A percentile compares a stretch with the other conserved stretches of the same genome.
These are phyloP conservation scores for Neurospora pannonica DNA, from an alignment of 495 filamentous ascomycete genomes.

Conservation along the genomic window DNA sequence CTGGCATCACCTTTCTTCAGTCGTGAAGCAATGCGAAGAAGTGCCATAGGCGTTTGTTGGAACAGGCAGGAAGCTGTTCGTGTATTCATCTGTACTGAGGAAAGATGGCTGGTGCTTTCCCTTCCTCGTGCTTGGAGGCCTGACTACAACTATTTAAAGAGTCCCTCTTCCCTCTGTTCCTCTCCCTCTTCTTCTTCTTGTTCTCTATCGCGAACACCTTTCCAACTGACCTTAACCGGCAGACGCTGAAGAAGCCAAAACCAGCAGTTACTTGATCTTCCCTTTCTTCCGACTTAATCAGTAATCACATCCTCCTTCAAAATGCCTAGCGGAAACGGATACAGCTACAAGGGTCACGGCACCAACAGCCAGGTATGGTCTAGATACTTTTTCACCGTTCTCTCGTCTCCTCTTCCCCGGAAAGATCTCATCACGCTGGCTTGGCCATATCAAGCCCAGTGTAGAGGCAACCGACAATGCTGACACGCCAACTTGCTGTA, in stretches of 20 bases:
- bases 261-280: background rate
- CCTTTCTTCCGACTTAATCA: conserved; percentile 10
- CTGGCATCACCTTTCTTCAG: background rate
- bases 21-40: background rate
- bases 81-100: background rate
- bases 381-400: background rate
- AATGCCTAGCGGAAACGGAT: conserved; percentile 27
- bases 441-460: background rate
- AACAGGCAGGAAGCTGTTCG: background rate
- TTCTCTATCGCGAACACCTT: background rate
- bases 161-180: background rate
- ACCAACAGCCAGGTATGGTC: conserved; percentile 31
- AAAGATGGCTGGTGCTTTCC: background rate
- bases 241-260: background rate
- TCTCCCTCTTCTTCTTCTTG: background rate
- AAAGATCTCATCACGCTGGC: background rate
- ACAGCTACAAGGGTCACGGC: conserved; percentile 32
- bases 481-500: conserved; percentile 3
- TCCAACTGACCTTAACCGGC: background rate
- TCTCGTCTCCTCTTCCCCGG: background rate
- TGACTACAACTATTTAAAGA: background rate
- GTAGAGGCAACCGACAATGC: background rate
- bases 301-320: conserved; percentile 2
- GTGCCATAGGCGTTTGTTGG: background rate
- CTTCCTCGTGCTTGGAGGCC: background rate